Conservation (phyloP, 345 rosid genomes). For the Gossypium turneri region DNA sequence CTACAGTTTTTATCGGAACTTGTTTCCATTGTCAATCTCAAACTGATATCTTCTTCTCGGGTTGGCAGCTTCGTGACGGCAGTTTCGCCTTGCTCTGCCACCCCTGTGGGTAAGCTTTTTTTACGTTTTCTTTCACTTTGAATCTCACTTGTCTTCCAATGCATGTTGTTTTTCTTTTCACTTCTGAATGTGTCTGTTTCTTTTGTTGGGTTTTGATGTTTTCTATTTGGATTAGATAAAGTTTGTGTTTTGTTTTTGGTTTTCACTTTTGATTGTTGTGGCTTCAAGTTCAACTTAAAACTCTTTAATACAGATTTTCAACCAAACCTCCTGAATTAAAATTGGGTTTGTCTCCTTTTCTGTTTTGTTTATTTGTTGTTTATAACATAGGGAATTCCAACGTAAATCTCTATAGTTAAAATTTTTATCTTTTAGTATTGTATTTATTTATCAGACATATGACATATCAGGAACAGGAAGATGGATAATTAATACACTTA, state of each 20-base stretch:
- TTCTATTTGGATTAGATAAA: not conserved
- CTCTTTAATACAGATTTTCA: not conserved
- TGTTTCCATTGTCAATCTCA: constrained; percentile 5
- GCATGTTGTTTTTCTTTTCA: not conserved
- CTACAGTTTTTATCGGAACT: not conserved
- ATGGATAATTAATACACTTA: not conserved
- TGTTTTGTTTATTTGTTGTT: not conserved
- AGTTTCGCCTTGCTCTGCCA: not conserved
- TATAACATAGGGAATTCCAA: not conserved
- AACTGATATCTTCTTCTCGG: not conserved
- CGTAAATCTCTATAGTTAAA: not conserved
- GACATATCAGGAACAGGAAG: not conserved
- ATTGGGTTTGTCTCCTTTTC: not conserved
- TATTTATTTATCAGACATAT: not conserved
- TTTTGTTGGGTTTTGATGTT: not conserved
- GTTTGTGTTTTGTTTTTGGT: not conserved
- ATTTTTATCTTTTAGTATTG: not conserved
- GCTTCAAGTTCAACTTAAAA: not conserved
- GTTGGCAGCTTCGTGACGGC: constrained; percentile 11
- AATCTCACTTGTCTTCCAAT: not conserved
- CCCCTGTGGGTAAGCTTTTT: not conserved
- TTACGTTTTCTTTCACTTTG: not conserved
- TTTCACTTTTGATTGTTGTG: not conserved
- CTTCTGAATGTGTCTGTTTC: not conserved
- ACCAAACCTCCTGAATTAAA: not conserved